phyloP scores from a whole-genome alignment of 176 grass and related monocot species.

The Secale cereale region DNA sequence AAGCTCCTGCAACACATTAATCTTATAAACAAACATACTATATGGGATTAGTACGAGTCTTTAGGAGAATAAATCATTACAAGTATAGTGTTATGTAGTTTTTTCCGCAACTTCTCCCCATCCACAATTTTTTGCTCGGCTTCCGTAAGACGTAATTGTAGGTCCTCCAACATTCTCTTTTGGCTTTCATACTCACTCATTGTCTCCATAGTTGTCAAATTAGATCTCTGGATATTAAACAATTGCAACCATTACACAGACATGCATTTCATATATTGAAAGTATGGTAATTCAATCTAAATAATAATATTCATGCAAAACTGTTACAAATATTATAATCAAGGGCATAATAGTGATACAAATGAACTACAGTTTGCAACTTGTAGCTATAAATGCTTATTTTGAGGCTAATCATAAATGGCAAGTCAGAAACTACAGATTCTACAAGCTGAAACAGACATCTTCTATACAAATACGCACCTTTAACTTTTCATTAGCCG shows the following conservation, averaged over 20 bases:
- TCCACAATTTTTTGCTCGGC: constrained; percentile 74
- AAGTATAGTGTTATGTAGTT: constrained; percentile 80
- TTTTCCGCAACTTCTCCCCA: constrained; percentile 75
- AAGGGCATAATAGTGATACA: background rate
- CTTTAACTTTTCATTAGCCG: constrained; percentile 61
- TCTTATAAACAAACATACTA: background rate
- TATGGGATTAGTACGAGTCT: background rate
- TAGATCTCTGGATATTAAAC: constrained; percentile 37
- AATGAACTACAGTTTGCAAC: background rate
- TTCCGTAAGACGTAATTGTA: constrained; percentile 50
- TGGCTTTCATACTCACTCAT: constrained; percentile 57
- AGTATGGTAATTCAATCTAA: background rate
- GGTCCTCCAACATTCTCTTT: constrained; percentile 50
- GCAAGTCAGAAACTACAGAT: background rate
- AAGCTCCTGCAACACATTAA: constrained; percentile 55
- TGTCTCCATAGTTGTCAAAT: constrained; percentile 53
- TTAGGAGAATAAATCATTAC: constrained; percentile 22
- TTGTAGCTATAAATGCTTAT: background rate
- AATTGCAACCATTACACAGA: background rate
- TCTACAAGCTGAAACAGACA: background rate
- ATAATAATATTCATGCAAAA: background rate
- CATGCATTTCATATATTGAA: background rate
- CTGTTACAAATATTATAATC: background rate
- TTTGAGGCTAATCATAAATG: background rate
- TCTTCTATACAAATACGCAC: background rate